Conservation (phyloP, 2,329 filamentous ascomycete species). For the Cytospora schulzeri region DNA sequence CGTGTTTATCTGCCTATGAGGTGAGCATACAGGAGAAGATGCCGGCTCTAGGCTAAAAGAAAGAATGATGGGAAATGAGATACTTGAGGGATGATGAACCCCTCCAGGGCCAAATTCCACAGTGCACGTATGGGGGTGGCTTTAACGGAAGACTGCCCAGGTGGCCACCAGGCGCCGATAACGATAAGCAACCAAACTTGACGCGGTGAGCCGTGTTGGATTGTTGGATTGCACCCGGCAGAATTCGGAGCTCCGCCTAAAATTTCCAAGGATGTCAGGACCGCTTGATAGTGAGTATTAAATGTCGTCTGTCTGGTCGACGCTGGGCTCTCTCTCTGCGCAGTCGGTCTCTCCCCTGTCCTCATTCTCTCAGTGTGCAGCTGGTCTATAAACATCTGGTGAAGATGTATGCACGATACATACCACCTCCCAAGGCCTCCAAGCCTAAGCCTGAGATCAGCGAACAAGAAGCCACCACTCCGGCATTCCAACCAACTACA, state of each 20-base stretch:
- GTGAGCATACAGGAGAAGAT: background rate
- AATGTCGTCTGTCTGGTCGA: no score
- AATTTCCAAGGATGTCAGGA: slow-evolving; percentile 19
- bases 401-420: slow-evolving; percentile 41
- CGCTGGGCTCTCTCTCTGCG: background rate
- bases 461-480: background rate
- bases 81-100: background rate
- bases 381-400: no score
- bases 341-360: background rate
- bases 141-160: background rate
- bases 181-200: slow-evolving; percentile 22
- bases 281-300: background rate
- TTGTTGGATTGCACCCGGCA: slow-evolving; percentile 37
- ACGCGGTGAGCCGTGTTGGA: slow-evolving; percentile 36
- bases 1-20: background rate
- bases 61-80: background rate
- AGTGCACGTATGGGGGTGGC: background rate
- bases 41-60: background rate
- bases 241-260: slow-evolving; percentile 36
- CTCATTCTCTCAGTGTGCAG: background rate
- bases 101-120: no score
- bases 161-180: background rate
- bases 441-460: slow-evolving; percentile 19
- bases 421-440: slow-evolving; percentile 38
- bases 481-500: slow-evolving; percentile 14